Percentiles rank a stretch among this genome's conserved stretches.
Conservation (phyloP, 805 yeast genomes). For the Limtongozyma cylindracea region DNA sequence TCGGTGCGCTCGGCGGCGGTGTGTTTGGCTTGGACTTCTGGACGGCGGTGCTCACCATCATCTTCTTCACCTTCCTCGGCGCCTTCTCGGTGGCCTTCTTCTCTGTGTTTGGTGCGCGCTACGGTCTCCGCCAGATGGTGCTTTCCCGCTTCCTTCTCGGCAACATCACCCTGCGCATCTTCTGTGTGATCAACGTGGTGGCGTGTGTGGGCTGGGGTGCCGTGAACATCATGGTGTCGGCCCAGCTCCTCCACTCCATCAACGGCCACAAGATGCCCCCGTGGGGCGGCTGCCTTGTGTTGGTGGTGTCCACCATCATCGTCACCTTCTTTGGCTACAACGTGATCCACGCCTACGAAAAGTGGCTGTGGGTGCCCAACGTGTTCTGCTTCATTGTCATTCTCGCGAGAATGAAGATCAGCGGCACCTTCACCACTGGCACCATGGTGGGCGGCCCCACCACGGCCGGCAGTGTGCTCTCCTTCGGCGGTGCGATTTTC, state of each 20-base stretch:
- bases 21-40: conserved; percentile 49
- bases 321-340: conserved; percentile 72
- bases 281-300: conserved; percentile 73
- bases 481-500: conserved; percentile 62
- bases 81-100: conserved; percentile 59
- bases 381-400: conserved; percentile 47
- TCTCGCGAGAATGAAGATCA: conserved; percentile 48
- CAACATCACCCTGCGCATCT: conserved; percentile 45
- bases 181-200: conserved; percentile 50
- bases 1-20: conserved; percentile 40
- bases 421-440: conserved; percentile 27
- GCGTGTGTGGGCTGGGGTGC: conserved; percentile 95
- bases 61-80: conserved; percentile 57
- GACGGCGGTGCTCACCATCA: conserved; percentile 36
- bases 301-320: conserved; percentile 38
- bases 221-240: conserved; percentile 74
- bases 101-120: conserved; percentile 60
- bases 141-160: conserved; percentile 62
- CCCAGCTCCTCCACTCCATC: conserved; percentile 58
- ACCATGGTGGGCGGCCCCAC: conserved; percentile 21
- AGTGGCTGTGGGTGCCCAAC: conserved; percentile 77
- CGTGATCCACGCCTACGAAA: conserved; percentile 61
- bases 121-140: conserved; percentile 78
- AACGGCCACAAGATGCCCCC: conserved; percentile 49
- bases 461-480: conserved; percentile 53